phyloP scores from a whole-genome alignment of 2,329 filamentous ascomycete species.

The Venturia carpophila region DNA sequence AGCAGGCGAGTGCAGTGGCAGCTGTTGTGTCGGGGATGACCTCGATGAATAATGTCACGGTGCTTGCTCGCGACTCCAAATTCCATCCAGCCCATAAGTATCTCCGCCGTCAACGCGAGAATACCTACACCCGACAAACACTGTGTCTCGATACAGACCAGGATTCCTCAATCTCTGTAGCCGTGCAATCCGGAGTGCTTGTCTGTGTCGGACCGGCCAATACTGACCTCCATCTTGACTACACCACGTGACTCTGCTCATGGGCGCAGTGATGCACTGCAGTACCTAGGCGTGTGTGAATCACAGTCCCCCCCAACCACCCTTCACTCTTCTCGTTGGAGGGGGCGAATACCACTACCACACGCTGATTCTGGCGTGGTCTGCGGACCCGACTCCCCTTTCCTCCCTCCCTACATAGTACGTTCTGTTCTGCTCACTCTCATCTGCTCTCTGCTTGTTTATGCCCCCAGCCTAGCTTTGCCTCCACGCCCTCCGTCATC shows the following conservation, averaged over 20 bases:
- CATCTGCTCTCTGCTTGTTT: background rate
- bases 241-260: conserved; percentile 2
- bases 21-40: background rate
- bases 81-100: background rate
- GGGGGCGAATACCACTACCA: conserved; percentile 2
- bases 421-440: background rate
- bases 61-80: background rate
- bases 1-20: background rate
- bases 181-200: too few relatives aligned
- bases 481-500: conserved; percentile 12
- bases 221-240: background rate
- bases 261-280: too few relatives aligned
- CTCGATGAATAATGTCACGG: background rate
- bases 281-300: background rate
- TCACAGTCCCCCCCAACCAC: background rate
- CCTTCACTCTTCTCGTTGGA: conserved; percentile 1
- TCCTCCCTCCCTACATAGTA: too few relatives aligned
- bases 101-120: background rate
- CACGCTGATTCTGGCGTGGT: conserved; percentile 9
- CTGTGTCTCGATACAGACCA: too few relatives aligned
- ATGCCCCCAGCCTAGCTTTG: background rate
- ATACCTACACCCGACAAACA: background rate
- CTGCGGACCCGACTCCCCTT: background rate
- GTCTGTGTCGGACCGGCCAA: too few relatives aligned
- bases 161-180: too few relatives aligned